A percentile compares a stretch with the other conserved stretches of the same genome.
These are phyloP conservation scores for Lasiosphaeria miniovina DNA, from an alignment of 495 filamentous ascomycete species.

Conservation along the genomic window DNA sequence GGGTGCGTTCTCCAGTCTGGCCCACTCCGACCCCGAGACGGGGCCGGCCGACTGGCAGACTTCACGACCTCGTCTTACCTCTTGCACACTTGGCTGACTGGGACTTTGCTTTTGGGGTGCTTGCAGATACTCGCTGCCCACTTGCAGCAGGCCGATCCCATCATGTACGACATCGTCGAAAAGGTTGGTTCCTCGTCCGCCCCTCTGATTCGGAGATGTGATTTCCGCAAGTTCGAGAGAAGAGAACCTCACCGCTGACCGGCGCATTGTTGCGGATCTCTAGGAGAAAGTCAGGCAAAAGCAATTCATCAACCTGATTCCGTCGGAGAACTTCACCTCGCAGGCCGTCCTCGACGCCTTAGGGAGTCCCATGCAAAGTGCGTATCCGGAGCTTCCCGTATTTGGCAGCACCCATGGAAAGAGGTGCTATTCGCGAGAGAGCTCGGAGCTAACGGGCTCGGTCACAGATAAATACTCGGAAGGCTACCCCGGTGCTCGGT, in stretches of 20 bases:
- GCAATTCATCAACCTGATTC: conserved; percentile 97
- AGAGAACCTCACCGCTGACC: neutral
- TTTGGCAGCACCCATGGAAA: no score
- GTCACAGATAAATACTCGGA: conserved; percentile 94
- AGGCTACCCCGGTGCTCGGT: conserved; percentile 93
- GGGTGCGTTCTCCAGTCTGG: conserved; percentile 39
- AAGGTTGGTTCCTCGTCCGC: conserved; percentile 56
- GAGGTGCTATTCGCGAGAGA: neutral
- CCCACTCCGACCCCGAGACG: neutral
- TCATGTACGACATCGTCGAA: conserved; percentile 81
- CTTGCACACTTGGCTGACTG: conserved; percentile 12
- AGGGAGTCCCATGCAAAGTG: conserved; percentile 98
- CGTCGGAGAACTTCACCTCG: conserved; percentile 98
- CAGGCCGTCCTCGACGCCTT: conserved; percentile 94
- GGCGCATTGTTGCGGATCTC: neutral
- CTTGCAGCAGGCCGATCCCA: conserved; percentile 81
- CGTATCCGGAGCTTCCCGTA: conserved; percentile 24
- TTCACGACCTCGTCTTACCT: no score
- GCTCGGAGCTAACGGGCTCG: conserved; percentile 11
- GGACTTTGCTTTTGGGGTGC: neutral
- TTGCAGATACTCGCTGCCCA: conserved; percentile 71
- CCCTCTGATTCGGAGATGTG: neutral
- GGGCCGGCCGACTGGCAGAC: neutral
- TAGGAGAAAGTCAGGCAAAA: conserved; percentile 95
- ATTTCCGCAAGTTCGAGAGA: neutral